Percentiles rank a stretch among this genome's conserved stretches.
Evolutionary conservation across 177 flowering plant species (phyloP).

Genomic region (Telopea speciosissima): DNA sequence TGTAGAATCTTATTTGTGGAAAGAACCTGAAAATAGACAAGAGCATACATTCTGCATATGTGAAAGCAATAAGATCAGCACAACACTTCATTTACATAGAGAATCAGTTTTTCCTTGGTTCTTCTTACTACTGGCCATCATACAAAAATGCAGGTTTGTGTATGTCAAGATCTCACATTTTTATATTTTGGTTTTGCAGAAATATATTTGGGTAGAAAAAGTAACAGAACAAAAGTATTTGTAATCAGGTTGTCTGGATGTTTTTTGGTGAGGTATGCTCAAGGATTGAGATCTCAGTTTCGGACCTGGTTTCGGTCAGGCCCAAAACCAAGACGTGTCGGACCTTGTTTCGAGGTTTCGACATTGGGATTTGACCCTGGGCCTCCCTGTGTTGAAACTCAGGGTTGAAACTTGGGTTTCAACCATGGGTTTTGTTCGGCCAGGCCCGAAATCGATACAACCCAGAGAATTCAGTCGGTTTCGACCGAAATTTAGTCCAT

Average conservation of each 20-base stretch:
- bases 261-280: not conserved
- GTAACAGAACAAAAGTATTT: not conserved
- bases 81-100: constrained; percentile 66
- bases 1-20: constrained; percentile 53
- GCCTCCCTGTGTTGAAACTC: too few relatives aligned
- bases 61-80: constrained; percentile 68
- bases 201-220: too few relatives aligned
- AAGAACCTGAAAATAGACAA: constrained; percentile 59
- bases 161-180: not conserved
- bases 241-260: not conserved
- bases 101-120: constrained; percentile 70
- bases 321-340: too few relatives aligned
- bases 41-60: constrained; percentile 64
- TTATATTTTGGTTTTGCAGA: not conserved
- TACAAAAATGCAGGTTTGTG: constrained; percentile 62
- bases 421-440: too few relatives aligned
- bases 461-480: too few relatives aligned
- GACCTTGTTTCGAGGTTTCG: too few relatives aligned
- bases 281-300: too few relatives aligned
- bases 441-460: too few relatives aligned
- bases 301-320: too few relatives aligned
- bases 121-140: constrained; percentile 66
- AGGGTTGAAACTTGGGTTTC: too few relatives aligned
- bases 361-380: too few relatives aligned
- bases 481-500: too few relatives aligned